Conservation (phyloP, 306 rosid genomes). For the Trifolium repens region DNA sequence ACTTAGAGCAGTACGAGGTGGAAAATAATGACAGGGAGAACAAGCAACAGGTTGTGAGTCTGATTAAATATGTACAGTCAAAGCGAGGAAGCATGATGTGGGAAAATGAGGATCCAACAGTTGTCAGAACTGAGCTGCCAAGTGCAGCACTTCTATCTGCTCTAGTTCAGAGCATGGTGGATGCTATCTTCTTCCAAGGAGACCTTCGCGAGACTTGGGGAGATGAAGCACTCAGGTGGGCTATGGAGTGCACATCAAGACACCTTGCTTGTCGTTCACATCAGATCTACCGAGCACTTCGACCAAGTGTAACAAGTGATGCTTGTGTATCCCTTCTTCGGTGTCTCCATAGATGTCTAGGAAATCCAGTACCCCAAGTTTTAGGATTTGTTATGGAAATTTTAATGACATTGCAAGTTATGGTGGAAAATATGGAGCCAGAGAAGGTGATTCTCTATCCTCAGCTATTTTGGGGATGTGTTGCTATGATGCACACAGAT, state of each 20-base stretch:
- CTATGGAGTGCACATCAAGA: constrained; percentile 99
- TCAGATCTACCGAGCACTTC: constrained; percentile 95
- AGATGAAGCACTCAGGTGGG: constrained; percentile 96
- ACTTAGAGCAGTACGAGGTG: constrained; percentile 97
- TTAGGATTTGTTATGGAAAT: constrained; percentile 97
- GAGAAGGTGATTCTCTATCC: constrained; percentile 99
- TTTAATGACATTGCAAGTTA: constrained; percentile 92
- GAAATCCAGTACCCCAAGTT: constrained; percentile 95
- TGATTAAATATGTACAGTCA: constrained; percentile 98
- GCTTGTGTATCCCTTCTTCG: constrained; percentile 95
- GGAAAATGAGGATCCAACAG: constrained; percentile 98
- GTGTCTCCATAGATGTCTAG: constrained; percentile 95
- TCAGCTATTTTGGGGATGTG: constrained; percentile 99
- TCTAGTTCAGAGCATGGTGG: constrained; percentile 98
- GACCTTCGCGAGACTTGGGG: constrained; percentile 99
- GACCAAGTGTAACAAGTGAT: constrained; percentile 97
- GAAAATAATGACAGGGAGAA: constrained; percentile 97
- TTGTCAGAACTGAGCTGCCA: constrained; percentile 94
- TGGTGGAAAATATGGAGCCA: constrained; percentile 99
- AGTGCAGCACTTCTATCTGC: constrained; percentile 99
- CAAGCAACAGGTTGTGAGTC: constrained; percentile 98
- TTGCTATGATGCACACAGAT: constrained; percentile 99
- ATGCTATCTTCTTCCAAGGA: constrained; percentile 99
- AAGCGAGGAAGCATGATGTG: constrained; percentile 99
- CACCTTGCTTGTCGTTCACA: constrained; percentile 99